These are phyloP conservation scores for Sporopachydermia cereana DNA, from an alignment of 1,139 yeast genomes.

Conservation along the genomic window DNA sequence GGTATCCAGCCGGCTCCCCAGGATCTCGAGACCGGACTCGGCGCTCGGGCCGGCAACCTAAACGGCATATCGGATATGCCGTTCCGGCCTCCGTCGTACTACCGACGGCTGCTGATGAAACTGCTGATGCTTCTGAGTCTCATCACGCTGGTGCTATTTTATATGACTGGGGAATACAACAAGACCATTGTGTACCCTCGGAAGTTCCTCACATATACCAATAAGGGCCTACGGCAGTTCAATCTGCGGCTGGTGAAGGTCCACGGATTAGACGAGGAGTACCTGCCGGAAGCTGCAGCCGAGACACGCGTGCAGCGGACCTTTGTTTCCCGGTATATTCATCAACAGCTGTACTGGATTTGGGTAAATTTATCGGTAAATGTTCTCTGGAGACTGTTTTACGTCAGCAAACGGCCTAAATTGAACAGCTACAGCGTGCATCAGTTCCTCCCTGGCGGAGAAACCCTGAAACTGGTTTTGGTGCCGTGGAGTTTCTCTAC, in stretches of 20 bases:
- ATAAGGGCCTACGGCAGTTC: constrained; percentile 76
- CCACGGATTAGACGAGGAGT: neutral
- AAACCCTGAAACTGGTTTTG: constrained; percentile 57
- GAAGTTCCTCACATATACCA: constrained; percentile 63
- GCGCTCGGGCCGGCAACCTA: neutral
- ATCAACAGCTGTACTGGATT: neutral
- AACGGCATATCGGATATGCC: neutral
- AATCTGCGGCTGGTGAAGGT: constrained; percentile 70
- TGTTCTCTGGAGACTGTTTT: neutral
- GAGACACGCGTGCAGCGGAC: neutral
- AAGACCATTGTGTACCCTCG: constrained; percentile 78
- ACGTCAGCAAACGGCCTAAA: constrained; percentile 13
- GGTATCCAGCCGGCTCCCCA: neutral
- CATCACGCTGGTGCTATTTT: constrained; percentile 66
- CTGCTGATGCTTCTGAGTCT: constrained; percentile 54
- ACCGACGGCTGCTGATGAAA: constrained; percentile 40
- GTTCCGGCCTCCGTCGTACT: constrained; percentile 18
- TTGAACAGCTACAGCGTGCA: constrained; percentile 22
- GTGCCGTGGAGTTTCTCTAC: constrained; percentile 74
- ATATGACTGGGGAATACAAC: constrained; percentile 79
- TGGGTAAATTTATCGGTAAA: neutral
- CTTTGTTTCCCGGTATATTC: too few species aligned
- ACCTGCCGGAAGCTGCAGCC: neutral
- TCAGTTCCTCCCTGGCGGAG: constrained; percentile 28
- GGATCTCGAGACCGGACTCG: neutral